Conservation (phyloP, 345 rosid species). For the Salix brachista region DNA sequence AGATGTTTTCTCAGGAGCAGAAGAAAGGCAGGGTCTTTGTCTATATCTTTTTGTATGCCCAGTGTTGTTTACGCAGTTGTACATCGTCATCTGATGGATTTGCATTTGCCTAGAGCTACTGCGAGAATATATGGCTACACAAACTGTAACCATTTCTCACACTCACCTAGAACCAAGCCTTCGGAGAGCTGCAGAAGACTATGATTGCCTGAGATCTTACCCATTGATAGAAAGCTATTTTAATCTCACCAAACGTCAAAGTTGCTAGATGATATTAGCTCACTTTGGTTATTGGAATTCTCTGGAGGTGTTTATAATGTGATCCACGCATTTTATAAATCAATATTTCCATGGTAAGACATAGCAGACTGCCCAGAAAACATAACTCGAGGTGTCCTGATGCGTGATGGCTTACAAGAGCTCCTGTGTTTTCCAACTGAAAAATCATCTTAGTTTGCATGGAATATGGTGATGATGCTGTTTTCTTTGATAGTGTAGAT, state of each 20-base stretch:
- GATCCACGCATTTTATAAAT: background rate
- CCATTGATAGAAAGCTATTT: background rate
- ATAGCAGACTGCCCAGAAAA: background rate
- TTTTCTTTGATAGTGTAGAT: background rate
- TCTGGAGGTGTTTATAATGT: no score
- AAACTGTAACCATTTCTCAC: constrained; percentile 53
- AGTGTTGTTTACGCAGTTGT: background rate
- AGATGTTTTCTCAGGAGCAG: no score
- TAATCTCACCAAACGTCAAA: background rate
- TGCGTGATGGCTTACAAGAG: background rate
- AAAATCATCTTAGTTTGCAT: background rate
- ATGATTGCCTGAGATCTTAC: no score
- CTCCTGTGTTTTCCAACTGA: background rate
- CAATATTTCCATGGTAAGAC: background rate
- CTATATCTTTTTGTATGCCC: background rate
- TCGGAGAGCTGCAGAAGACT: background rate
- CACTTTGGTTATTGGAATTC: background rate
- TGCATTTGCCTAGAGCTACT: constrained; percentile 97
- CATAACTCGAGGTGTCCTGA: background rate
- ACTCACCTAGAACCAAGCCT: background rate
- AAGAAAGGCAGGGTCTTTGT: no score
- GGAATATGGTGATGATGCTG: background rate
- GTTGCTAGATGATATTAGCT: background rate
- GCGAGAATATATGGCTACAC: constrained; percentile 74
- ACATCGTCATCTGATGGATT: constrained; percentile 92